phyloP scores from a whole-genome alignment of 495 filamentous ascomycete genomes.

The Talaromyces borbonicus region DNA sequence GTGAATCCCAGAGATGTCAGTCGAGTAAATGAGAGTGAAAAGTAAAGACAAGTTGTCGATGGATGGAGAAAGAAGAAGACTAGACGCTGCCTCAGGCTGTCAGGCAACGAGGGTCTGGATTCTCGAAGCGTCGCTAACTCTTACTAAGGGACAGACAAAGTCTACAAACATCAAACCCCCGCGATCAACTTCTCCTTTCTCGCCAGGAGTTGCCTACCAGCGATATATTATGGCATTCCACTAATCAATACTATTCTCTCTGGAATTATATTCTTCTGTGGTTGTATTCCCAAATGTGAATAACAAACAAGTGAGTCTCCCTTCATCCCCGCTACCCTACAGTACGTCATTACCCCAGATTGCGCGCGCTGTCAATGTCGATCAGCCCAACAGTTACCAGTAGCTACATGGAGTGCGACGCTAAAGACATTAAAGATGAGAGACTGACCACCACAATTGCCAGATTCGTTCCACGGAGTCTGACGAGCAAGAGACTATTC shows the following conservation, averaged over 20 bases:
- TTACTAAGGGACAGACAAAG: no score
- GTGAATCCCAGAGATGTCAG: neutral
- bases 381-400: no score
- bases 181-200: neutral
- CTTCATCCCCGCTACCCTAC: neutral
- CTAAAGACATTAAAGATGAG: no score
- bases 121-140: no score
- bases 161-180: neutral
- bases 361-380: no score
- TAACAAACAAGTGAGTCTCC: neutral
- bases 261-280: neutral
- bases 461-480: no score
- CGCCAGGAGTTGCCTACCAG: neutral
- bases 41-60: neutral
- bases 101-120: slow-evolving; percentile 3
- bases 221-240: neutral
- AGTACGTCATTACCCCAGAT: slow-evolving; percentile 5
- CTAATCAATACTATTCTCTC: neutral
- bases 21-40: neutral
- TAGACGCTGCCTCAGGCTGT: neutral
- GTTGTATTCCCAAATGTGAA: neutral
- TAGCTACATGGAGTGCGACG: no score
- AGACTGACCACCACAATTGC: no score
- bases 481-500: no score
- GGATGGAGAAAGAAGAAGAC: neutral